Conservation (phyloP, 805 yeast genomes). For the Starmera dryadoides region DNA sequence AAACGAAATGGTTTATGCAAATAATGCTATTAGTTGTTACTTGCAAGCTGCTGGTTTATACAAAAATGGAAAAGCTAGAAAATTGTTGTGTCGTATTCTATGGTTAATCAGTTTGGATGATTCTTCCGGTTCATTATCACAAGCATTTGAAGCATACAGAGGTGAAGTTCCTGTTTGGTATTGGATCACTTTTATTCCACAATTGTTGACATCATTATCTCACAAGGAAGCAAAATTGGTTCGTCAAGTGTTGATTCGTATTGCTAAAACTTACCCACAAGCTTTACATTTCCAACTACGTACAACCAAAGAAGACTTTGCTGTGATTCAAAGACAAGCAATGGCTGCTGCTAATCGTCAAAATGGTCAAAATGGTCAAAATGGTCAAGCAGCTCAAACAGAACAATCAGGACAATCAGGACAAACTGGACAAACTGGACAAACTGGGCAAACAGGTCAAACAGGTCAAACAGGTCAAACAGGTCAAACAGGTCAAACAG, state of each 20-base stretch:
- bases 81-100: slow-evolving; percentile 77
- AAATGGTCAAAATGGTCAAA: slow-evolving; percentile 12
- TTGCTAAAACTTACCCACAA: slow-evolving; percentile 96
- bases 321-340: slow-evolving; percentile 77
- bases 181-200: slow-evolving; percentile 97
- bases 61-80: slow-evolving; percentile 86
- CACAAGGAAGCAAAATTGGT: slow-evolving; percentile 89
- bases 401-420: too few relatives aligned
- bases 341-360: slow-evolving; percentile 37
- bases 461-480: too few relatives aligned
- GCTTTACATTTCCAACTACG: slow-evolving; percentile 94
- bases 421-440: too few relatives aligned
- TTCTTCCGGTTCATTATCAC: slow-evolving; percentile 66
- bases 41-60: slow-evolving; percentile 96
- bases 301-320: slow-evolving; percentile 91
- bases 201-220: slow-evolving; percentile 79
- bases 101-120: slow-evolving; percentile 95
- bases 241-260: slow-evolving; percentile 78
- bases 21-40: slow-evolving; percentile 92
- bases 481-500: too few relatives aligned
- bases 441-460: too few relatives aligned
- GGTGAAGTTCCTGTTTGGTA: slow-evolving; percentile 99
- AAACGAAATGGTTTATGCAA: slow-evolving; percentile 73
- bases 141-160: slow-evolving; percentile 84
- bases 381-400: slow-evolving; percentile 10